Percentiles rank a stretch among this genome's conserved stretches.
phyloP scores from a whole-genome alignment of 805 yeast genomes.

The Metschnikowia hibisci region DNA sequence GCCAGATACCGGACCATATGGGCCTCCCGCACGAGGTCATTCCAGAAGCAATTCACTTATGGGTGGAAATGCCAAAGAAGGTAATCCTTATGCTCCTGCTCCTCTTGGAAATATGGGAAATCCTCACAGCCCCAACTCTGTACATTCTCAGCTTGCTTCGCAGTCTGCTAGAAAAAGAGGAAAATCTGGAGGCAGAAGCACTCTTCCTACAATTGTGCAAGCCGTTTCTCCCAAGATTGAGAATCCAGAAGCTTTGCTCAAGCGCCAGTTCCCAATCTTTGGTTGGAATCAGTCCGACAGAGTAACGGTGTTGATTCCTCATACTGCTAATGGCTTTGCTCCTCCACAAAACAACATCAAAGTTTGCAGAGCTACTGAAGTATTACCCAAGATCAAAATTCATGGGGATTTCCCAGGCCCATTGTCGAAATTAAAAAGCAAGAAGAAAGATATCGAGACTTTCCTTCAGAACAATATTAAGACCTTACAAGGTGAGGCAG shows the following conservation, averaged over 20 bases:
- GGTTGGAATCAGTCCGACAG: conserved; percentile 47
- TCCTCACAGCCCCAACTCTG: conserved; percentile 18
- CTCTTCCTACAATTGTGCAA: conserved; percentile 8
- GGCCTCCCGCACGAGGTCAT: conserved; percentile 36
- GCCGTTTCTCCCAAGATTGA: conserved; percentile 21
- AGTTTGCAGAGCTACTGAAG: conserved; percentile 23
- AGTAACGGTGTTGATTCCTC: conserved; percentile 23
- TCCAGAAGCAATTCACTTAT: conserved; percentile 39
- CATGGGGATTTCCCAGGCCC: conserved; percentile 63
- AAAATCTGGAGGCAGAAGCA: conserved; percentile 9
- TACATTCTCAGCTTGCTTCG: conserved; percentile 5
- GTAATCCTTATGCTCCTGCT: conserved; percentile 41
- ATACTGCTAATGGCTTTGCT: conserved; percentile 29
- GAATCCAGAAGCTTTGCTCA: conserved; percentile 52
- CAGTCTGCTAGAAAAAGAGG: conserved; percentile 11
- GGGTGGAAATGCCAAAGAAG: conserved; percentile 38
- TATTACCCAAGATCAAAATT: conserved; percentile 23
- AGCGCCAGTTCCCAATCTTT: conserved; percentile 73
- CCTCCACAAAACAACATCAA: conserved; percentile 30
- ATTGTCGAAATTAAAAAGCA: conserved; percentile 50
- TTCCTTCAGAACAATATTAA: conserved; percentile 42
- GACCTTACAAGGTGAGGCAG: conserved; percentile 10
- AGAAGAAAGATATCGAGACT: conserved; percentile 62
- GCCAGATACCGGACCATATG: conserved; percentile 44
- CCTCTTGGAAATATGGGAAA: conserved; percentile 4